Evolutionary conservation across 1,284 basidiomycete genomes (phyloP), one percentile per base, ranked within the genome.

Genomic region (Sanghuangporus weigelae): DNA sequence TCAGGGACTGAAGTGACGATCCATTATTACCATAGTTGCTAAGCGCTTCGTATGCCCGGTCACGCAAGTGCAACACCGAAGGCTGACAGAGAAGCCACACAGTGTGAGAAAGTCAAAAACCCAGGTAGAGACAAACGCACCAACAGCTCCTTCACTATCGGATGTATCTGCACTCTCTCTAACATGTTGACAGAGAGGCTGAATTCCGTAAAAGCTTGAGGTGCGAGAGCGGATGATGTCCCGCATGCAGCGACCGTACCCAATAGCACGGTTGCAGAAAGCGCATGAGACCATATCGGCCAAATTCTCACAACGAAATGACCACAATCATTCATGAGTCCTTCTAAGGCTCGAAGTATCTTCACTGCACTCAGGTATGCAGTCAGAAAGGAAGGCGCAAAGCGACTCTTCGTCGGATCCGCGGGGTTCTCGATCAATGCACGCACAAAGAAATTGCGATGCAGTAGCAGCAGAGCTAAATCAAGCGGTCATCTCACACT

Each of bases 381-480:
- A 26, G 65, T 58, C 38, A 69, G 39, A 16, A 67, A 67, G 2
- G 68, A 69, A 16, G 66, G 67, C 19, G 63, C 68, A 56, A 67
- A 69, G 10, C 55, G 49, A 49, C 66, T 67, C 26, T 56, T 40
- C 38, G 63, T 59, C 3, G 68, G 68, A 62, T 69, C 63, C 7
- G 62, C 59, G 8, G 68, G 67, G 49, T 57, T 58, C 44, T 66
- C 63, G 14, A 56, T 42, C 14, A 69, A 36, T 23, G 68, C 68
- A 21, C 63, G 51, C 19, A 67, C 68, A 46, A 67, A 69, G 54
- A 62, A 69, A 21, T 63, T 66, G 7, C 68, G 63, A 49, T 69
- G 68, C 14, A 63, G 26, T 16, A 58, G 49, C 19, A 57, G 42
- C 12, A 63, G 26, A 26, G 62, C 62, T 63, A 14, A 19, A 21